Percentiles rank a stretch among this genome's conserved stretches.
These are phyloP conservation scores for Epicoccum sorghinum DNA, from an alignment of 2,329 filamentous ascomycete species.

Conservation along the genomic window DNA sequence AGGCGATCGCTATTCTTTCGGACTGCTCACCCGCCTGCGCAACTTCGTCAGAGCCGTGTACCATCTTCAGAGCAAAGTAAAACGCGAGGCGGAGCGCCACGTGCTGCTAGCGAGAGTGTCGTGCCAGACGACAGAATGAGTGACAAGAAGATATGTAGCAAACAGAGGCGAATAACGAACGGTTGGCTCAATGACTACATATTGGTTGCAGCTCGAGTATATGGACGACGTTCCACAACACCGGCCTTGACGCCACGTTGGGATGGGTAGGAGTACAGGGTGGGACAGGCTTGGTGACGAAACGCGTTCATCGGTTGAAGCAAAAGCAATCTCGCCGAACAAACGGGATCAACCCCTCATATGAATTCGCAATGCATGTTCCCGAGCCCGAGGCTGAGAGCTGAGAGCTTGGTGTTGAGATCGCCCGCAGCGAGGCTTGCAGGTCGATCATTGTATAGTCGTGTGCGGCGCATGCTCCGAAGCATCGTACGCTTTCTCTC, in stretches of 20 bases:
- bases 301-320: constrained; percentile 7
- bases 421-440: not conserved
- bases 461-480: not conserved
- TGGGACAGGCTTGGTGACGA: constrained; percentile 17
- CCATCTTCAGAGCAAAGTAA: constrained; percentile 23
- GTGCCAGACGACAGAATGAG: constrained; percentile 10
- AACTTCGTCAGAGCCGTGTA: constrained; percentile 25
- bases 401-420: not conserved
- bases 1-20: constrained; percentile 40
- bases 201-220: constrained; percentile 17
- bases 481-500: not conserved
- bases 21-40: constrained; percentile 28
- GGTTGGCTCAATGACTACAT: constrained; percentile 9
- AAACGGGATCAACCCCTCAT: not conserved
- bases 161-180: constrained; percentile 2
- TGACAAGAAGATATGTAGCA: constrained; percentile 4
- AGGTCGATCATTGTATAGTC: not conserved
- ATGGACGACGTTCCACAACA: constrained; percentile 22
- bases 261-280: constrained; percentile 19
- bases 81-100: constrained; percentile 4
- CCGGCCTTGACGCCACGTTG: constrained; percentile 22
- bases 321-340: constrained; percentile 14
- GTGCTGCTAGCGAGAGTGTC: constrained; percentile 8
- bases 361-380: not conserved
- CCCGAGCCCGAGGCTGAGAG: not conserved